Percentiles rank a stretch among this genome's conserved stretches.
phyloP scores from a whole-genome alignment of 2,329 filamentous ascomycete genomes.

The Colletotrichum spinosum region DNA sequence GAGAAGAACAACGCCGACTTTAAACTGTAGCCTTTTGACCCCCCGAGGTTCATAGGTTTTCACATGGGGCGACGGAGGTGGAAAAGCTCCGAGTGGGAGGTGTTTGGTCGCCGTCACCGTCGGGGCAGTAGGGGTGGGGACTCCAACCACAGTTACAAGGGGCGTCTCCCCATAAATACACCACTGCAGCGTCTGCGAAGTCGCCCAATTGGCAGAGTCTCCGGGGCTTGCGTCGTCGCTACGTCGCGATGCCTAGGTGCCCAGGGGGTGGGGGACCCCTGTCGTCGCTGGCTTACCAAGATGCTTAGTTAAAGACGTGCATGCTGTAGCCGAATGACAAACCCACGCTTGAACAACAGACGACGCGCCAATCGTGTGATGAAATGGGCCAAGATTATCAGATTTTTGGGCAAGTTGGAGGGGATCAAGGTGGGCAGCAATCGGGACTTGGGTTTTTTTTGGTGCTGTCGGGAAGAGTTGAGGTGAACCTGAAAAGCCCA shows the following conservation, averaged over 20 bases:
- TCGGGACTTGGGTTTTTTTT: no score
- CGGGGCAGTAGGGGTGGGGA: no score
- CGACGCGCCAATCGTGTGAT: constrained; percentile 12
- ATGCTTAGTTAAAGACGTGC: constrained; percentile 34
- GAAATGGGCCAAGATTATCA: constrained; percentile 11
- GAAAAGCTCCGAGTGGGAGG: no score
- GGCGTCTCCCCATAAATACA: no score
- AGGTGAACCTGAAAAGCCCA: no score
- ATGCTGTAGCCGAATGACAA: constrained; percentile 35
- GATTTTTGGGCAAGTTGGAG: not conserved
- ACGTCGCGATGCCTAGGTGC: no score
- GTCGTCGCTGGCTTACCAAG: constrained; percentile 29
- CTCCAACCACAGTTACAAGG: no score
- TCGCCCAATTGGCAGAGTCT: not conserved
- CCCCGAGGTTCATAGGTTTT: no score
- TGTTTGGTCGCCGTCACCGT: no score
- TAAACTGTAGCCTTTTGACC: constrained; percentile 66
- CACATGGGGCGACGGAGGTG: not conserved
- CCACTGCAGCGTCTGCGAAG: not conserved
- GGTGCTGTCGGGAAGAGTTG: no score
- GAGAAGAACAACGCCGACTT: constrained; percentile 81
- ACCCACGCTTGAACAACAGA: constrained; percentile 31
- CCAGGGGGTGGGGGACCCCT: no score
- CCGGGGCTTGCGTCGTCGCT: no score
- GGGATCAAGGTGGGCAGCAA: not conserved